Conservation (phyloP, 1,284 basidiomycete species). For the Malassezia restricta region DNA sequence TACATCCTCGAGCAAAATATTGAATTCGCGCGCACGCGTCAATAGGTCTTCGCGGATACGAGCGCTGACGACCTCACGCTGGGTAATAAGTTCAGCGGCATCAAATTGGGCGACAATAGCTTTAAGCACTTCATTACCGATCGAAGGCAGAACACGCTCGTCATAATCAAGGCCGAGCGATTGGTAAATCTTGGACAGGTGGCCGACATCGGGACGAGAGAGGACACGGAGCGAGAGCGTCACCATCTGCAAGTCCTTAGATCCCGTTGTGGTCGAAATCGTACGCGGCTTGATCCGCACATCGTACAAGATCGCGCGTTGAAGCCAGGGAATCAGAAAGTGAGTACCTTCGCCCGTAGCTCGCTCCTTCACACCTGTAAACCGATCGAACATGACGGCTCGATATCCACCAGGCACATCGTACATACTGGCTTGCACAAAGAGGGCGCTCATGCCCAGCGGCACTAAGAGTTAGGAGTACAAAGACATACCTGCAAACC, state of each 20-base stretch:
- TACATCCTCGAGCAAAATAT: slow-evolving; percentile 90
- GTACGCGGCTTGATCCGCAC: slow-evolving; percentile 94
- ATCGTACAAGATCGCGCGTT: slow-evolving; percentile 86
- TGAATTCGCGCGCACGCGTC: slow-evolving; percentile 87
- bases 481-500: slow-evolving; percentile 12
- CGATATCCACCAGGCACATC: slow-evolving; percentile 58
- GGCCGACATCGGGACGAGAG: slow-evolving; percentile 76
- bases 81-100: slow-evolving; percentile 79
- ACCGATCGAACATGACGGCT: slow-evolving; percentile 97
- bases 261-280: slow-evolving; percentile 90
- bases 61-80: slow-evolving; percentile 64
- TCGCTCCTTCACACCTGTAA: slow-evolving; percentile 61
- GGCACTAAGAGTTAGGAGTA: slow-evolving; percentile 32
- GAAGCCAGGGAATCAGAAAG: slow-evolving; percentile 82
- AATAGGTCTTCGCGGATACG: slow-evolving; percentile 83
- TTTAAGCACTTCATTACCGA: slow-evolving; percentile 91
- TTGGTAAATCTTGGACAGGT: slow-evolving; percentile 89
- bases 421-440: slow-evolving; percentile 46
- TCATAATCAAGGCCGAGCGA: slow-evolving; percentile 89
- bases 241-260: slow-evolving; percentile 86
- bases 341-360: slow-evolving; percentile 70
- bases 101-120: slow-evolving; percentile 97
- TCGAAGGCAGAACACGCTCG: slow-evolving; percentile 62
- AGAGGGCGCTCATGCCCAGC: slow-evolving; percentile 41
- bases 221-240: slow-evolving; percentile 90